A percentile compares a stretch with the other conserved stretches of the same genome.
phyloP scores from a whole-genome alignment of 164 flowering plant genomes.

The Sextonia rubra region DNA sequence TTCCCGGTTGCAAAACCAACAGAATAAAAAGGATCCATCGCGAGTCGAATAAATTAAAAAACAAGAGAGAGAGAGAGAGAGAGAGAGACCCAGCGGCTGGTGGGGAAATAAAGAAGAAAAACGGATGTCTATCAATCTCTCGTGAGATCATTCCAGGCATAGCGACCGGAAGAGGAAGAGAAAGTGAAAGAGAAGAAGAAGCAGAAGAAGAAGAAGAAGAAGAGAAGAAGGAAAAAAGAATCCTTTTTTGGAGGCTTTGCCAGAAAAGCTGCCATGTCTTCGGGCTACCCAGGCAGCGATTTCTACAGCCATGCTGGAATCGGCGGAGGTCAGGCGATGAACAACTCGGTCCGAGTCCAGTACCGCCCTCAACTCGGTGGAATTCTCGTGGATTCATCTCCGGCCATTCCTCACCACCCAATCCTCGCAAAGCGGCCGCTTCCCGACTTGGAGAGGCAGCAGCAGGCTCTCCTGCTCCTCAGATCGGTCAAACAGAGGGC shows the following conservation, averaged over 20 bases:
- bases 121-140: neutral
- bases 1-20: neutral
- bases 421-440: conserved; percentile 51
- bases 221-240: neutral
- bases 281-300: conserved; percentile 17
- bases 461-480: conserved; percentile 24
- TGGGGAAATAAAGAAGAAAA: neutral
- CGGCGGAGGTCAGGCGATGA: neutral
- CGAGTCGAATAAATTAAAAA: neutral
- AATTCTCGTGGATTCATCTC: conserved; percentile 18
- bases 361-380: conserved; percentile 15
- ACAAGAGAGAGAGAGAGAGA: too few relatives aligned
- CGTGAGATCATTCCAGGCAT: neutral
- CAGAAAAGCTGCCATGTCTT: conserved; percentile 9
- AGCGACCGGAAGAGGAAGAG: neutral
- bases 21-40: neutral
- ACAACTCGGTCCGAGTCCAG: conserved; percentile 10
- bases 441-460: conserved; percentile 36
- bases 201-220: neutral
- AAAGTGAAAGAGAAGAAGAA: too few relatives aligned
- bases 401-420: conserved; percentile 23
- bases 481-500: conserved; percentile 64
- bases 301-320: conserved; percentile 12
- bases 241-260: neutral
- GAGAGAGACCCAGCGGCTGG: neutral